phyloP scores from a whole-genome alignment of 768 basidiomycete genomes.

The Termitomyces sp. region DNA sequence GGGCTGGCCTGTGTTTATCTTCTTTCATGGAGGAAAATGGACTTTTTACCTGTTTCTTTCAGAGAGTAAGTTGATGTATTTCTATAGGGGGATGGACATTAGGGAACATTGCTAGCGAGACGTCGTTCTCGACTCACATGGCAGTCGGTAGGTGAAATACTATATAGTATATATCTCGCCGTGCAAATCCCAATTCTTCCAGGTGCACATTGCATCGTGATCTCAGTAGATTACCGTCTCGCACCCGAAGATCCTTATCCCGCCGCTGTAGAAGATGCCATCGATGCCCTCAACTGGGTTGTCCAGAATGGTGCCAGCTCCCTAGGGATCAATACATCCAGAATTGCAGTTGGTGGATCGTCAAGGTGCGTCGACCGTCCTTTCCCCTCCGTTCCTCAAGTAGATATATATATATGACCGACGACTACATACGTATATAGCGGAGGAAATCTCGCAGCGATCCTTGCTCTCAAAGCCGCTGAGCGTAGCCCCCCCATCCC shows the following conservation, averaged over 20 bases:
- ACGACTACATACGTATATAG: conserved; percentile 32
- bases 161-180: not conserved
- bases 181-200: too few relatives aligned
- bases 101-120: conserved; percentile 58
- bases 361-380: conserved; percentile 46
- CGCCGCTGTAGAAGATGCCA: conserved; percentile 64
- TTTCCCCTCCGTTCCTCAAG: not conserved
- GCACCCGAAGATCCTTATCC: conserved; percentile 72
- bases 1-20: not conserved
- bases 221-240: conserved; percentile 69
- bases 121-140: conserved; percentile 60
- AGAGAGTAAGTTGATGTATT: too few relatives aligned
- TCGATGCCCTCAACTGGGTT: conserved; percentile 67
- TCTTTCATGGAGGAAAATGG: not conserved
- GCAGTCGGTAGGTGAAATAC: conserved; percentile 42
- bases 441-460: conserved; percentile 68
- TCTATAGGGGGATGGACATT: conserved; percentile 71
- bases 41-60: not conserved
- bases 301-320: conserved; percentile 39
- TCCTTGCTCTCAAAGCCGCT: conserved; percentile 61
- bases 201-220: conserved; percentile 61
- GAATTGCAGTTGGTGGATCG: conserved; percentile 69
- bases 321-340: conserved; percentile 46
- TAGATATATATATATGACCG: not conserved
- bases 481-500: conserved; percentile 45